Evolutionary conservation across 352 stramenopile genomes (phyloP).

Genomic region (Globisporangium ultimum): DNA sequence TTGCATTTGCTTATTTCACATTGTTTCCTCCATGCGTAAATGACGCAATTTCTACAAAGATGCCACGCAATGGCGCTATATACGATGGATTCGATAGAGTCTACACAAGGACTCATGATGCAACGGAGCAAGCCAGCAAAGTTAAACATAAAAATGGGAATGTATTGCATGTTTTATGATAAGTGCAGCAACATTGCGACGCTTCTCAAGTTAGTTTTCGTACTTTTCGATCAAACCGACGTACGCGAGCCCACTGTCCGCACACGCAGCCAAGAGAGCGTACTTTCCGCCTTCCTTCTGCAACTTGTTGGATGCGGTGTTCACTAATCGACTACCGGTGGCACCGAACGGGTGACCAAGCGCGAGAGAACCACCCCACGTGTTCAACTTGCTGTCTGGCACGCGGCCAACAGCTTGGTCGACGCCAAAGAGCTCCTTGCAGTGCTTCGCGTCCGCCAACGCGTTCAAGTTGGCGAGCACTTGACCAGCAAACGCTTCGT

Average conservation of each 20-base stretch:
- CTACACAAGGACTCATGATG: too few relatives aligned
- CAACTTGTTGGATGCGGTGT: constrained; percentile 96
- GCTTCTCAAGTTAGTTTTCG: constrained; percentile 36
- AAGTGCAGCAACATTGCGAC: neutral
- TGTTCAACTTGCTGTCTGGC: constrained; percentile 96
- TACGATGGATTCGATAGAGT: too few relatives aligned
- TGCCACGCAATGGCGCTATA: neutral
- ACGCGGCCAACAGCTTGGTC: constrained; percentile 91
- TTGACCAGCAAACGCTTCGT: constrained; percentile 98
- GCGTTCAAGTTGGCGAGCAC: constrained; percentile 97
- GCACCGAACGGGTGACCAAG: constrained; percentile 98
- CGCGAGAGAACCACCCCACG: constrained; percentile 94
- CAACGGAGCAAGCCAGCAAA: too few relatives aligned
- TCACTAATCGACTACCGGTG: constrained; percentile 95
- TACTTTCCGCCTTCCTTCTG: constrained; percentile 95
- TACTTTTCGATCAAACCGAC: constrained; percentile 93
- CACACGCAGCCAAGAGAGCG: constrained; percentile 95
- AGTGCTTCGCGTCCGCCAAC: constrained; percentile 93
- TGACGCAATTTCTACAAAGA: too few relatives aligned
- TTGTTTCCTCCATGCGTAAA: neutral
- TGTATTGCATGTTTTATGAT: too few relatives aligned
- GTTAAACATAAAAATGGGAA: too few relatives aligned
- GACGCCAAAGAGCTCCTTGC: constrained; percentile 92
- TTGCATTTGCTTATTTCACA: neutral
- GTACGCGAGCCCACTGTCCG: constrained; percentile 97